Percentiles rank a stretch among this genome's conserved stretches.
Conservation (phyloP, 1,284 basidiomycete species). For the Marasmius tenuissimus region DNA sequence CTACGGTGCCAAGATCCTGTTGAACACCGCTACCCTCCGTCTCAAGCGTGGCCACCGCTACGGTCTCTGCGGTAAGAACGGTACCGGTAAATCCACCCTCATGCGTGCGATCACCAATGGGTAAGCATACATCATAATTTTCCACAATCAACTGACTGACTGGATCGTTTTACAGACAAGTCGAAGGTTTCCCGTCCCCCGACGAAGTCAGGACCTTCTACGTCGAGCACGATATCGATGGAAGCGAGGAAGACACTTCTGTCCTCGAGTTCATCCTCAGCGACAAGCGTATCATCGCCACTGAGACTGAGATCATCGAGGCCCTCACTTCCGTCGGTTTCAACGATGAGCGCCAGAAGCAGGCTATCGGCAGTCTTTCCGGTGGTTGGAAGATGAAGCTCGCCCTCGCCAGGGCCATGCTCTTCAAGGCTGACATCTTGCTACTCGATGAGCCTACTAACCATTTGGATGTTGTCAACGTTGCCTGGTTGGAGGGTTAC, state of each 20-base stretch:
- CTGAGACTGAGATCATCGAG: slow-evolving; percentile 71
- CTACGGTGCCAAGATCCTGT: slow-evolving; percentile 97
- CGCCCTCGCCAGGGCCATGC: slow-evolving; percentile 95
- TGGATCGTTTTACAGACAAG: slow-evolving; percentile 56
- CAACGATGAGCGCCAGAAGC: slow-evolving; percentile 81
- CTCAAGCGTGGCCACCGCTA: slow-evolving; percentile 99
- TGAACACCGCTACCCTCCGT: slow-evolving; percentile 94
- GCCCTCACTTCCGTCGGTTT: slow-evolving; percentile 92
- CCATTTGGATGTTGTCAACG: slow-evolving; percentile 96
- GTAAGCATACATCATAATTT: slow-evolving; percentile 23
- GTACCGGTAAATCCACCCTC: slow-evolving; percentile 97
- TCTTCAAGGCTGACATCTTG: slow-evolving; percentile 98
- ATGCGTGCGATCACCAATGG: slow-evolving; percentile 95
- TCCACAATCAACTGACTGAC: slow-evolving; percentile 1
- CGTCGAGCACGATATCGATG: slow-evolving; percentile 98
- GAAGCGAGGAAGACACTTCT: slow-evolving; percentile 89
- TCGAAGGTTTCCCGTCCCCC: slow-evolving; percentile 96
- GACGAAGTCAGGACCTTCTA: slow-evolving; percentile 98
- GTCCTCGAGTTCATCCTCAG: slow-evolving; percentile 86
- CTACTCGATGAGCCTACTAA: slow-evolving; percentile 98
- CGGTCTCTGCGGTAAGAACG: slow-evolving; percentile 97
- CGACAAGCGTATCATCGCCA: slow-evolving; percentile 83
- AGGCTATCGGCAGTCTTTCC: slow-evolving; percentile 89
- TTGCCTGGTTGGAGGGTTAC: slow-evolving; percentile 97
- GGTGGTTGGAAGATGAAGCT: slow-evolving; percentile 99